A percentile compares a stretch with the other conserved stretches of the same genome.
These are phyloP conservation scores for Dothideomycetes sp. DNA, from an alignment of 2,329 filamentous ascomycete species.

Conservation along the genomic window DNA sequence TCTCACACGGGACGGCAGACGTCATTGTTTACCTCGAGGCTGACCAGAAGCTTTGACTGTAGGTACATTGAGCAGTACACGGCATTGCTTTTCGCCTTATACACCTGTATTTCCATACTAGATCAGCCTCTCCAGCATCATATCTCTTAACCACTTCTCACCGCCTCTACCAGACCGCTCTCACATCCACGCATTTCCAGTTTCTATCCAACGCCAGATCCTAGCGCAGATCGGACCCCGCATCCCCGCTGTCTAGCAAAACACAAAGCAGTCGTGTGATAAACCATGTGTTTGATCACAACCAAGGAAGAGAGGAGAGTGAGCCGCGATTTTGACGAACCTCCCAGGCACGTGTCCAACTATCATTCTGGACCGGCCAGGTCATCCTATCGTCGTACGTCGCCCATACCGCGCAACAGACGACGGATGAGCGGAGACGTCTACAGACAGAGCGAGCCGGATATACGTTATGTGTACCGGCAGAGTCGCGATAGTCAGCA, in stretches of 20 bases:
- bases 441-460: constrained; percentile 1
- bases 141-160: not conserved
- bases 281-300: constrained; percentile 20
- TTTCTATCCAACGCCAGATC: not conserved
- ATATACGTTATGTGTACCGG: constrained; percentile 3
- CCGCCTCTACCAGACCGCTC: not conserved
- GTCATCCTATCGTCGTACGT: constrained; percentile 2
- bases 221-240: too few relatives aligned
- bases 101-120: too few relatives aligned
- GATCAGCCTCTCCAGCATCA: not conserved
- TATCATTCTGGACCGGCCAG: constrained; percentile 16
- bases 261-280: not conserved
- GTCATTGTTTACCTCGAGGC: too few relatives aligned
- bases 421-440: constrained; percentile 4
- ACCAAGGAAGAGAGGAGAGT: constrained; percentile 13
- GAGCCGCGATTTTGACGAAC: constrained; percentile 12
- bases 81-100: too few relatives aligned
- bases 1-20: too few relatives aligned
- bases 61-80: too few relatives aligned
- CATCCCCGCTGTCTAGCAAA: not conserved
- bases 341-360: constrained; percentile 21
- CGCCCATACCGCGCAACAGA: constrained; percentile 1
- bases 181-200: not conserved
- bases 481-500: constrained; percentile 15
- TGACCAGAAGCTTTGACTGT: too few relatives aligned